A percentile compares a stretch with the other conserved stretches of the same genome.
These are phyloP conservation scores for Verbena officinalis DNA, from an alignment of 257 asterid genomes.

Conservation along the genomic window DNA sequence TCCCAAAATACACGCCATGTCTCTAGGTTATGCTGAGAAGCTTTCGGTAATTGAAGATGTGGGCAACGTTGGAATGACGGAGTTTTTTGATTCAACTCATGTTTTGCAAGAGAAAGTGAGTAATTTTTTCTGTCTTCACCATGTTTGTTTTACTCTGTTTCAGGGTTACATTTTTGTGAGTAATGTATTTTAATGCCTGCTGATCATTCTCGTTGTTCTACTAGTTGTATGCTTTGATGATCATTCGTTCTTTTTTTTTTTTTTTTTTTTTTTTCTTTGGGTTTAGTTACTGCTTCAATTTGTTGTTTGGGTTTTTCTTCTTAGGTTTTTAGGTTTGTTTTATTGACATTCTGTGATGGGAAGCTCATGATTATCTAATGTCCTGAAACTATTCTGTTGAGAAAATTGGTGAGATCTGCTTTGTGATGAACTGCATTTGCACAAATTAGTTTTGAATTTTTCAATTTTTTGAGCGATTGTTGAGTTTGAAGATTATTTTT, in stretches of 20 bases:
- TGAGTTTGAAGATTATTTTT: background rate
- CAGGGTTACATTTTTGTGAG: background rate
- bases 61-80: constrained; percentile 95
- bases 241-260: constrained; percentile 6
- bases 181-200: constrained; percentile 8
- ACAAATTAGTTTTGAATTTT: constrained; percentile 2
- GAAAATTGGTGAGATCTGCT: constrained; percentile 45
- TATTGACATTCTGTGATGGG: background rate
- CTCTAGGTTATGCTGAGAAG: constrained; percentile 95
- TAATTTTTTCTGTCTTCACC: background rate
- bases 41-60: constrained; percentile 90
- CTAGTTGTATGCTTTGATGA: constrained; percentile 28
- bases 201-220: background rate
- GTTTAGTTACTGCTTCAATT: constrained; percentile 24
- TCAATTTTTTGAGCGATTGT: background rate
- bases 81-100: constrained; percentile 72
- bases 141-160: constrained; percentile 13
- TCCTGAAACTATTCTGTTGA: constrained; percentile 22
- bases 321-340: constrained; percentile 15
- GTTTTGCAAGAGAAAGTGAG: constrained; percentile 75
- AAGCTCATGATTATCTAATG: constrained; percentile 18
- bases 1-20: constrained; percentile 45
- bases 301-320: constrained; percentile 26
- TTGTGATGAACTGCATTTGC: constrained; percentile 37
- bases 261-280: background rate